Evolutionary conservation across 78 protist genomes (phyloP).

Genomic region (Dictyostelium intermedium): DNA sequence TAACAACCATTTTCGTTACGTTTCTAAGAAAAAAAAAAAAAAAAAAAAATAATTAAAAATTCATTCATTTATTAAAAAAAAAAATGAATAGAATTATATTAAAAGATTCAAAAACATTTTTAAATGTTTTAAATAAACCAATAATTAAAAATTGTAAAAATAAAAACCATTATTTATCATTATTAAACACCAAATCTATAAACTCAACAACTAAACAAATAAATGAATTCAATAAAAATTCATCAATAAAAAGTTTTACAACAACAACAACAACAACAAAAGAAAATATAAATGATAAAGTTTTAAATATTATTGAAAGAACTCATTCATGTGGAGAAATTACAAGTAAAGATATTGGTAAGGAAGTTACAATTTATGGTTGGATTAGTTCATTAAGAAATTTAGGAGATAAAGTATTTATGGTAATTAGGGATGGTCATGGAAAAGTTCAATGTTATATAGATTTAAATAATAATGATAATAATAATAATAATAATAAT

Average conservation of each 20-base stretch:
- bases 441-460: conserved; percentile 43
- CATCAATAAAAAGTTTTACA: not conserved
- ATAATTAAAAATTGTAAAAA: not conserved
- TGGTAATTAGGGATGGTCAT: conserved; percentile 62
- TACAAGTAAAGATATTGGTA: conserved; percentile 18
- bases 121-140: not conserved
- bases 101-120: not conserved
- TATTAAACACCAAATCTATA: no score
- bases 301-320: conserved; percentile 34
- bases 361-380: conserved; percentile 32
- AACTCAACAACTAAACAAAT: no score
- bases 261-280: not conserved
- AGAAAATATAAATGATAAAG: not conserved
- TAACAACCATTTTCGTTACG: no score
- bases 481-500: not conserved
- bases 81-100: not conserved
- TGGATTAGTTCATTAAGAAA: conserved; percentile 53
- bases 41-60: no score
- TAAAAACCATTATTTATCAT: no score
- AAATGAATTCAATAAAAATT: no score
- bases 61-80: not conserved
- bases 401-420: conserved; percentile 30
- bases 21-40: no score
- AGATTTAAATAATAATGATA: not conserved
- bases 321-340: conserved; percentile 62